phyloP scores from a whole-genome alignment of 2,329 filamentous ascomycete species.

The Coniochaeta sp. region DNA sequence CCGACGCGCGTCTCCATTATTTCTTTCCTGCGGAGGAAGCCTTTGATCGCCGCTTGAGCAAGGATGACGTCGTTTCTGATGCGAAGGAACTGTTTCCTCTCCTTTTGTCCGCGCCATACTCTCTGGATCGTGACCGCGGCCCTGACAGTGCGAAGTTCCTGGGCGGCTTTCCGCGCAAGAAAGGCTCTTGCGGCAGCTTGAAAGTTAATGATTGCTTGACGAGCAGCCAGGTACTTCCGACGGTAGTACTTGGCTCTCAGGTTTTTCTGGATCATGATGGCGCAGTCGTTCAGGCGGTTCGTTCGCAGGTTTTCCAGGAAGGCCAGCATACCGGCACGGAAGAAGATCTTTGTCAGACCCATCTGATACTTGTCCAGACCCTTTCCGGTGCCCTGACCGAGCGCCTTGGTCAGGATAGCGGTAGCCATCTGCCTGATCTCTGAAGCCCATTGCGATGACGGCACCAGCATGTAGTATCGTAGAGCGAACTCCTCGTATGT shows the following conservation, averaged over 20 bases:
- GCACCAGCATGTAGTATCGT: constrained; percentile 96
- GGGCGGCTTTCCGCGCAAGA: constrained; percentile 68
- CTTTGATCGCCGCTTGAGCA: constrained; percentile 86
- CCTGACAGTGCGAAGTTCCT: constrained; percentile 75
- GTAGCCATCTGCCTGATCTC: constrained; percentile 94
- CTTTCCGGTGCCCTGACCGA: constrained; percentile 68
- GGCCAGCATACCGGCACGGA: constrained; percentile 96
- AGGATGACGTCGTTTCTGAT: constrained; percentile 80
- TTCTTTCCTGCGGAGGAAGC: constrained; percentile 81
- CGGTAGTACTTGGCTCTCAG: constrained; percentile 92
- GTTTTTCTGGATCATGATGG: constrained; percentile 98
- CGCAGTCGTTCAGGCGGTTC: constrained; percentile 82
- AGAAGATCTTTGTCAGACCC: constrained; percentile 97
- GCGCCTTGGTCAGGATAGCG: constrained; percentile 79
- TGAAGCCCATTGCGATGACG: constrained; percentile 81
- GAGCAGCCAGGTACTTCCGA: constrained; percentile 80
- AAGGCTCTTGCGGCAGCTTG: constrained; percentile 75
- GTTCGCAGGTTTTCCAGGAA: constrained; percentile 94
- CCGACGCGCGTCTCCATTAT: constrained; percentile 92
- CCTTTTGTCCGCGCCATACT: constrained; percentile 88
- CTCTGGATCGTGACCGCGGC: constrained; percentile 92
- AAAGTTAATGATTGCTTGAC: constrained; percentile 70
- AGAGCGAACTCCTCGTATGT: constrained; percentile 98
- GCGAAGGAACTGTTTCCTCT: constrained; percentile 70
- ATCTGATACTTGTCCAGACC: constrained; percentile 93